These are phyloP conservation scores for Raphanus hybrid DNA, from an alignment of 441 rosid species.

Conservation along the genomic window DNA sequence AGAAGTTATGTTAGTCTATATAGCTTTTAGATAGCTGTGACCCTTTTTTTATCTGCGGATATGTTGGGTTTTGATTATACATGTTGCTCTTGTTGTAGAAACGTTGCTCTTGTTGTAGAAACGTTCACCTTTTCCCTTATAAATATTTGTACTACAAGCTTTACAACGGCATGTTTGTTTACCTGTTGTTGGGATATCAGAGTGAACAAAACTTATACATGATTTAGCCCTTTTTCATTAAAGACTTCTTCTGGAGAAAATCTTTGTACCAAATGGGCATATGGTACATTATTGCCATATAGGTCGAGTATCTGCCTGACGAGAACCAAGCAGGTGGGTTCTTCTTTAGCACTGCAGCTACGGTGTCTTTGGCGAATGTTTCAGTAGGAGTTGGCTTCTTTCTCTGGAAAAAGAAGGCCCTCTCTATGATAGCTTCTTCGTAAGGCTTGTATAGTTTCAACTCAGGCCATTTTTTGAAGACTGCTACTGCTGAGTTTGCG, in stretches of 20 bases:
- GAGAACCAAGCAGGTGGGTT: slow-evolving; percentile 83
- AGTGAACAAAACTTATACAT: slow-evolving; percentile 18
- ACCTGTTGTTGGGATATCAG: not conserved
- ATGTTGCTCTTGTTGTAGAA: slow-evolving; percentile 13
- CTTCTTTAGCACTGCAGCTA: slow-evolving; percentile 59
- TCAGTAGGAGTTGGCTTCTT: slow-evolving; percentile 64
- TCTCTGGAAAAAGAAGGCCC: slow-evolving; percentile 67
- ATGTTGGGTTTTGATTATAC: slow-evolving; percentile 21
- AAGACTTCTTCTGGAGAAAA: slow-evolving; percentile 48
- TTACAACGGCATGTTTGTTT: not conserved
- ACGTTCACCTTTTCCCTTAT: slow-evolving; percentile 3
- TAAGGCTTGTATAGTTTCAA: slow-evolving; percentile 76
- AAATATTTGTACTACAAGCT: slow-evolving; percentile 27
- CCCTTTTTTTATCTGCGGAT: slow-evolving; percentile 33
- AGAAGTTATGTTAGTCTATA: slow-evolving; percentile 31
- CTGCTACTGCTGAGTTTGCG: slow-evolving; percentile 60
- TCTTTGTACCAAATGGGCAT: slow-evolving; percentile 64
- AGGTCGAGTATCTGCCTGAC: slow-evolving; percentile 58
- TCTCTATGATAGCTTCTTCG: slow-evolving; percentile 59
- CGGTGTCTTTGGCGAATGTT: slow-evolving; percentile 72
- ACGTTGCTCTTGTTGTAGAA: slow-evolving; percentile 13
- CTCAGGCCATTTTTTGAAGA: slow-evolving; percentile 67
- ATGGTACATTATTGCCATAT: slow-evolving; percentile 58
- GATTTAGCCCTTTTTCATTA: slow-evolving; percentile 47
- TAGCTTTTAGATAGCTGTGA: slow-evolving; percentile 44